phyloP scores from a whole-genome alignment of 2,329 filamentous ascomycete genomes.

The Fusarium acutatum region DNA sequence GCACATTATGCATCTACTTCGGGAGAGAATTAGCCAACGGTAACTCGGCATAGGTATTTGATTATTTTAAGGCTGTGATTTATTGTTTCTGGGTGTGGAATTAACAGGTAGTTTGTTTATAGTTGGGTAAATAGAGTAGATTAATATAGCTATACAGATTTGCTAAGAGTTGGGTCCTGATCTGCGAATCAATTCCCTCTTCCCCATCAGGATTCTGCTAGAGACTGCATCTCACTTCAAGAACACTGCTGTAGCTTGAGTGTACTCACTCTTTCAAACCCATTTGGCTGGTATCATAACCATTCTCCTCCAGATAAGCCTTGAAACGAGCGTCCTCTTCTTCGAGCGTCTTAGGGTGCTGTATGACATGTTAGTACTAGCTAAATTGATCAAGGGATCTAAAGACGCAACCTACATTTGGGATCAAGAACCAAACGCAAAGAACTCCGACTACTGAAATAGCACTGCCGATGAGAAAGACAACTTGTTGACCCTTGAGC shows the following conservation, averaged over 20 bases:
- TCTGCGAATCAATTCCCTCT: no score
- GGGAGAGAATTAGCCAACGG: no score
- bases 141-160: no score
- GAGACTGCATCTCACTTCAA: no score
- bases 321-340: not conserved
- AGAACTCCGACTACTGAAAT: not conserved
- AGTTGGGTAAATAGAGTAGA: no score
- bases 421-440: not conserved
- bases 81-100: no score
- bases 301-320: not conserved
- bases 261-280: not conserved
- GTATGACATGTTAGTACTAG: rapidly evolving
- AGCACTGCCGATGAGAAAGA: not conserved
- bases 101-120: no score
- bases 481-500: not conserved
- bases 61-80: no score
- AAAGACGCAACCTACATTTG: not conserved
- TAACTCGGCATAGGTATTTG: no score
- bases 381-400: rapidly evolving
- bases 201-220: no score
- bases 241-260: no score
- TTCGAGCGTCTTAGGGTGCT: not conserved
- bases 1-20: not conserved
- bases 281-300: not conserved
- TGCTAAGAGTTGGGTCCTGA: no score